Evolutionary conservation across 164 flowering plant genomes (phyloP).

Genomic region (Tetrastigma voinierianum): DNA sequence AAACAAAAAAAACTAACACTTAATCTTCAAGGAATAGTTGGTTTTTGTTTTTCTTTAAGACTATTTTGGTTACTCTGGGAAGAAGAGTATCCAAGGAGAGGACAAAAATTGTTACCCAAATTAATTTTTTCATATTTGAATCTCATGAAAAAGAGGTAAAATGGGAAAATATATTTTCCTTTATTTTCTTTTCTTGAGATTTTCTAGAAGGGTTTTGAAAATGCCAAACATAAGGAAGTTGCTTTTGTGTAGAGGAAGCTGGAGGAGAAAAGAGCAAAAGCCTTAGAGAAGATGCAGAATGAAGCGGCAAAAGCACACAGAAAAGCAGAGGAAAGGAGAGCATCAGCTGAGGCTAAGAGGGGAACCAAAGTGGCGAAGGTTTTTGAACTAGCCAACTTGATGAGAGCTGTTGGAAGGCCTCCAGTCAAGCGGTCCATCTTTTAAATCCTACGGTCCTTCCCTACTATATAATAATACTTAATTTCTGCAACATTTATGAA

Average conservation of each 20-base stretch:
- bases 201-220: too few species aligned
- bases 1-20: too few species aligned
- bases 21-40: too few species aligned
- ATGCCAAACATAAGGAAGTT: too few species aligned
- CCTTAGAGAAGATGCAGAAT: slow-evolving; percentile 86
- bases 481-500: not conserved
- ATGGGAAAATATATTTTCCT: too few species aligned
- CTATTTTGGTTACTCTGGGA: too few species aligned
- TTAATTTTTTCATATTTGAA: too few species aligned
- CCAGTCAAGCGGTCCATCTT: slow-evolving; percentile 83
- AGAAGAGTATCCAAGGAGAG: too few species aligned
- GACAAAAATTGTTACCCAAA: too few species aligned
- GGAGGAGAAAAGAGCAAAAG: slow-evolving; percentile 89
- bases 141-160: too few species aligned
- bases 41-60: too few species aligned
- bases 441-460: slow-evolving; percentile 21
- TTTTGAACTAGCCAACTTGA: slow-evolving; percentile 69
- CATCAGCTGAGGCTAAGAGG: slow-evolving; percentile 86
- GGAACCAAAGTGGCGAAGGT: slow-evolving; percentile 84
- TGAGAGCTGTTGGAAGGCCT: slow-evolving; percentile 82
- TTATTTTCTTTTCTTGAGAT: too few species aligned
- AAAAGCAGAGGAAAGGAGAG: slow-evolving; percentile 89
- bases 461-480: not conserved
- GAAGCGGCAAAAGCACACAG: slow-evolving; percentile 75
- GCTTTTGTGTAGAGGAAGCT: slow-evolving; percentile 66